Conservation (phyloP, 345 rosid species). For the Ceriops decandra region DNA sequence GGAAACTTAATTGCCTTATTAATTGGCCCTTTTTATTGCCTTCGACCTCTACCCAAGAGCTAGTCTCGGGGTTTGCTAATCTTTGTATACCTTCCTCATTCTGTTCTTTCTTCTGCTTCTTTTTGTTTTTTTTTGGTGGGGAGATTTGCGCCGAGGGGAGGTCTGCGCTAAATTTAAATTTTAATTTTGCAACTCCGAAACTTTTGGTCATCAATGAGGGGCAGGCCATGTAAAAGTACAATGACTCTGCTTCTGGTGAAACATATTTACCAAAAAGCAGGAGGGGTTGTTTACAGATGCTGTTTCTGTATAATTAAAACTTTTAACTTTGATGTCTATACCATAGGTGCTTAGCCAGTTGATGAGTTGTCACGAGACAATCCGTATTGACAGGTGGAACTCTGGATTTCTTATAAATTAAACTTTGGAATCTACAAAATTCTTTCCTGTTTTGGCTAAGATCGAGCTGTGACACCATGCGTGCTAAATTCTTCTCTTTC, state of each 20-base stretch:
- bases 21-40: neutral
- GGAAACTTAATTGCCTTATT: neutral
- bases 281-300: neutral
- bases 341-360: neutral
- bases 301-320: neutral
- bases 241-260: neutral
- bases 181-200: neutral
- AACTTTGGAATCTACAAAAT: no score
- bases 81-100: neutral
- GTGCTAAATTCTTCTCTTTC: no score
- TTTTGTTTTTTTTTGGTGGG: no score
- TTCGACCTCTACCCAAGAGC: constrained; percentile 14
- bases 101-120: neutral
- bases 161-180: neutral
- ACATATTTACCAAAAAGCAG: neutral
- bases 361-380: neutral
- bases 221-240: neutral
- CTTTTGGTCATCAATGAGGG: neutral
- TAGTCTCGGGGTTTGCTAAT: neutral
- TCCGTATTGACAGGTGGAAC: no score
- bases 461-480: no score
- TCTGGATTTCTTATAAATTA: no score
- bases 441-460: no score
- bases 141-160: no score
- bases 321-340: neutral